Conservation (phyloP, 331 rosid species). For the Ulmus americana region DNA sequence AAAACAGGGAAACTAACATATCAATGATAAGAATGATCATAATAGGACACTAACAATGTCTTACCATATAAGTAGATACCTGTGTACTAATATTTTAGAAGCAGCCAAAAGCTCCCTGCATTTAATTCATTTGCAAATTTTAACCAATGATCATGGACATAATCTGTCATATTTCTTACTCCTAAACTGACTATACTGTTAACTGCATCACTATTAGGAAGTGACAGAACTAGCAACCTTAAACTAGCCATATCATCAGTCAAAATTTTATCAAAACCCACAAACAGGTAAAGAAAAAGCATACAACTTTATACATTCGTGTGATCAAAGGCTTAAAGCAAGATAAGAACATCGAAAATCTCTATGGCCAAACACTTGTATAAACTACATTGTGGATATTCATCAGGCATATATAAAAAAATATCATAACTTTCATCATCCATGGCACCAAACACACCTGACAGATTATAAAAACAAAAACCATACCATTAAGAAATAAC, state of each 20-base stretch:
- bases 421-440: neutral
- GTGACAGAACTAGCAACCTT: slow-evolving; percentile 1
- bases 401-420: neutral
- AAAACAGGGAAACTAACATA: neutral
- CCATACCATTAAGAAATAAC: neutral
- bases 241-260: neutral
- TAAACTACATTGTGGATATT: neutral
- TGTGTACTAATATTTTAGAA: no score
- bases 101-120: no score
- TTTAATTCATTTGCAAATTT: no score
- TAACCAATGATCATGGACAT: no score
- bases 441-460: neutral
- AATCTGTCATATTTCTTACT: no score
- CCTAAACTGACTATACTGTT: no score
- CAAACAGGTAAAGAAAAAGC: neutral
- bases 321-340: neutral
- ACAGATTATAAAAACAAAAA: neutral
- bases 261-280: neutral
- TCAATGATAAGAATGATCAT: neutral
- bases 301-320: neutral
- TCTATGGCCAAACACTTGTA: neutral
- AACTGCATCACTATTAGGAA: no score
- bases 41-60: no score
- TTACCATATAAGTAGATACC: no score
- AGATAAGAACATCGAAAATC: neutral